Evolutionary conservation across 768 basidiomycete genomes (phyloP).

Genomic region (Lentinula edodes): DNA sequence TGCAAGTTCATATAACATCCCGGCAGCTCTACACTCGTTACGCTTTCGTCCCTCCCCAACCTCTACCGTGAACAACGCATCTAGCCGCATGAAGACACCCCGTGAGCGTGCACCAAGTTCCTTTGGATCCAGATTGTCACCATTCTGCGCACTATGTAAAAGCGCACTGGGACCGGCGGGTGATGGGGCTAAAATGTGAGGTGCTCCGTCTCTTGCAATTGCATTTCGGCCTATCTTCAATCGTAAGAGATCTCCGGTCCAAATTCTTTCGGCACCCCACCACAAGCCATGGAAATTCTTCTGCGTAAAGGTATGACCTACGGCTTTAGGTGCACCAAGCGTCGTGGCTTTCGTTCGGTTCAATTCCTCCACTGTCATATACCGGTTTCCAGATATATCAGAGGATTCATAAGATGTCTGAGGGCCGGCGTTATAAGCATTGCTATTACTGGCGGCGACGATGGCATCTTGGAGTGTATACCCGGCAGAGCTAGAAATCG

Average conservation of each 20-base stretch:
- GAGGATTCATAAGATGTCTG: neutral
- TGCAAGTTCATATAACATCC: conserved; percentile 73
- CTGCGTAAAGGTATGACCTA: conserved; percentile 35
- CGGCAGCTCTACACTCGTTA: conserved; percentile 58
- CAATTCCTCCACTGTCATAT: conserved; percentile 8
- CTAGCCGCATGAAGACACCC: conserved; percentile 68
- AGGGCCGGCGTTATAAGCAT: neutral
- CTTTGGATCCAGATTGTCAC: conserved; percentile 15
- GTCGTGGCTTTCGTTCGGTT: conserved; percentile 17
- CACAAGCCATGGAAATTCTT: conserved; percentile 74
- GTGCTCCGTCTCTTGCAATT: conserved; percentile 61
- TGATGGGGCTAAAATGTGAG: conserved; percentile 55
- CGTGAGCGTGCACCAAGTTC: conserved; percentile 50
- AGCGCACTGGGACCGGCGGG: conserved; percentile 42
- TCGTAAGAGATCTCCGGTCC: conserved; percentile 80
- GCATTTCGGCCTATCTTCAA: conserved; percentile 64
- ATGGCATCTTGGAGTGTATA: neutral
- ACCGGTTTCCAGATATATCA: conserved; percentile 10
- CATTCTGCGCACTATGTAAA: conserved; percentile 18
- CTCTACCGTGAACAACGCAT: conserved; percentile 61
- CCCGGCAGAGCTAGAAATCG: conserved; percentile 1
- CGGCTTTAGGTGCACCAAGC: conserved; percentile 9
- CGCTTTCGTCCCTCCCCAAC: conserved; percentile 35
- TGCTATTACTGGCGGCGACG: conserved; percentile 3
- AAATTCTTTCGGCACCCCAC: conserved; percentile 89